A percentile compares a stretch with the other conserved stretches of the same genome.
phyloP scores from a whole-genome alignment of 2,329 filamentous ascomycete genomes.

The Verticillium isaacii region DNA sequence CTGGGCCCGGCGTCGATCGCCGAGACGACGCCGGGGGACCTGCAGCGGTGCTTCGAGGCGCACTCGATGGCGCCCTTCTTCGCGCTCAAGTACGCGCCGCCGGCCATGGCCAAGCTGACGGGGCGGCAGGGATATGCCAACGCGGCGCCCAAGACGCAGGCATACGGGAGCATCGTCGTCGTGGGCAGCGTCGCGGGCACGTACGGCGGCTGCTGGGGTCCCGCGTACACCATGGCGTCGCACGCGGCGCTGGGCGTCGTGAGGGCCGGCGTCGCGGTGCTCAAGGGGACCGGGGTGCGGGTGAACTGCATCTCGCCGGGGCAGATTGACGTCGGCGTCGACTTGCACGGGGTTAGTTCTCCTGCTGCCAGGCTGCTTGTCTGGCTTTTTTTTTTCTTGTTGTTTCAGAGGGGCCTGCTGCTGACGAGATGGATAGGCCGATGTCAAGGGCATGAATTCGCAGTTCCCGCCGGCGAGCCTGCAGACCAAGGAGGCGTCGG shows the following conservation, averaged over 20 bases:
- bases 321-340: slow-evolving; percentile 33
- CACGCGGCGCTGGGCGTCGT: slow-evolving; percentile 60
- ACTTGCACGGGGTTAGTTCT: slow-evolving; percentile 35
- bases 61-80: slow-evolving; percentile 60
- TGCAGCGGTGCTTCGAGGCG: slow-evolving; percentile 54
- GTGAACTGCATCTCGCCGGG: slow-evolving; percentile 49
- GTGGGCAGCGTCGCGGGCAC: slow-evolving; percentile 52
- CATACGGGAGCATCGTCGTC: slow-evolving; percentile 61
- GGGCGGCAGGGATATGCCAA: slow-evolving; percentile 52
- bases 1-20: slow-evolving; percentile 53
- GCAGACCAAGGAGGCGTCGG: slow-evolving; percentile 44
- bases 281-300: slow-evolving; percentile 54
- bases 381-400: neutral
- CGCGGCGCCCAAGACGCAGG: slow-evolving; percentile 53
- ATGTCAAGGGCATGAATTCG: slow-evolving; percentile 42
- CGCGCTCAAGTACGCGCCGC: slow-evolving; percentile 58
- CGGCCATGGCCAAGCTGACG: slow-evolving; percentile 57
- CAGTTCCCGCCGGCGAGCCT: slow-evolving; percentile 52
- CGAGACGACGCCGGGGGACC: slow-evolving; percentile 48
- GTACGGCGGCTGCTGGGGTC: slow-evolving; percentile 55
- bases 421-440: slow-evolving; percentile 27
- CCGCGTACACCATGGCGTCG: slow-evolving; percentile 54
- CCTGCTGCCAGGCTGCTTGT: neutral
- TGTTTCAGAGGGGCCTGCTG: neutral
- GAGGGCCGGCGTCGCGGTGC: slow-evolving; percentile 47